Conservation (phyloP, 148 eudicot species). For the Vaccinium macrocarpon region DNA sequence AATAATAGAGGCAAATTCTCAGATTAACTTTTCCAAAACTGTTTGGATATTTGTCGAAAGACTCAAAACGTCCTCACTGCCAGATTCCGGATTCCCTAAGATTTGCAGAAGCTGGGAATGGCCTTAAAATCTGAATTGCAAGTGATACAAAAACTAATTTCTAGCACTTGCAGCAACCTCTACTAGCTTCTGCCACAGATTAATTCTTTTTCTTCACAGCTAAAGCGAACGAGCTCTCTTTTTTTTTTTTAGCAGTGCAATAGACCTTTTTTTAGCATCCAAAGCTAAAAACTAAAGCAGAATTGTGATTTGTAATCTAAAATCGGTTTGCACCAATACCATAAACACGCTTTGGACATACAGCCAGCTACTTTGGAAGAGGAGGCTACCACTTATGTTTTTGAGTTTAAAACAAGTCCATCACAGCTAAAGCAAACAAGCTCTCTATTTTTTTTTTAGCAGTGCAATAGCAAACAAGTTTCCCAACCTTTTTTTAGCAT, state of each 20-base stretch:
- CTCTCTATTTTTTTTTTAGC: too few species aligned
- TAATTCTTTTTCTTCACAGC: not conserved
- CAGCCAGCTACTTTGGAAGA: not conserved
- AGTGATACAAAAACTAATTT: not conserved
- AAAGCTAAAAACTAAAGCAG: not conserved
- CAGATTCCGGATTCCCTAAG: not conserved
- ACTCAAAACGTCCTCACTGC: too few species aligned
- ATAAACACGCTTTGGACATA: not conserved
- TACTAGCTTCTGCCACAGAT: not conserved
- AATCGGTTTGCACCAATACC: not conserved
- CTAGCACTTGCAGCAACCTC: not conserved
- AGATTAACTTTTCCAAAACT: too few species aligned
- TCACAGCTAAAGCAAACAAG: too few species aligned
- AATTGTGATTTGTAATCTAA: not conserved
- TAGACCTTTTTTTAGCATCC: too few species aligned
- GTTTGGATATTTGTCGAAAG: too few species aligned
- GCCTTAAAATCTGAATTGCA: not conserved
- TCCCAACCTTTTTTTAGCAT: too few species aligned
- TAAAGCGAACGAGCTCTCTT: not conserved
- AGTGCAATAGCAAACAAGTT: too few species aligned
- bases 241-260: too few species aligned
- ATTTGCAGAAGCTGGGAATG: not conserved
- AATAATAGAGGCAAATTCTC: too few species aligned
- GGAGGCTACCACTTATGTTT: slow-evolving; percentile 37
- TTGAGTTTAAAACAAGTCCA: slow-evolving; percentile 70